These are phyloP conservation scores for Aspergillus mulundensis DNA, from an alignment of 495 filamentous ascomycete species.

Conservation along the genomic window DNA sequence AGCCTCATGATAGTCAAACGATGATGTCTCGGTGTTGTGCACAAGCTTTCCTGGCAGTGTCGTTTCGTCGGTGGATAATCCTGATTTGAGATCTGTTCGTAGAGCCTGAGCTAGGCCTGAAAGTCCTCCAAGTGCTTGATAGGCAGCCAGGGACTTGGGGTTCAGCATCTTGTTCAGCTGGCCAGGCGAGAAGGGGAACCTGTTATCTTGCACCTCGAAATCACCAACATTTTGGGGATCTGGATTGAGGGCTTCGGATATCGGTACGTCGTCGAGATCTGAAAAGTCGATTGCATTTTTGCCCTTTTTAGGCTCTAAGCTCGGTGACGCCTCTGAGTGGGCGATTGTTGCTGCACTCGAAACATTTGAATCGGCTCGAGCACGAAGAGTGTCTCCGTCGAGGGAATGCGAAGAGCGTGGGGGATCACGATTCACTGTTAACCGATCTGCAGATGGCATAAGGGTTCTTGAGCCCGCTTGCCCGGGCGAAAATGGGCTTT, in stretches of 20 bases:
- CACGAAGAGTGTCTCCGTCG: slow-evolving; percentile 48
- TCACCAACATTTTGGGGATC: slow-evolving; percentile 62
- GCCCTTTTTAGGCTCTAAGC: slow-evolving; percentile 22
- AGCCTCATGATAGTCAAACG: slow-evolving; percentile 16
- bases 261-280: slow-evolving; percentile 40
- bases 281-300: slow-evolving; percentile 14
- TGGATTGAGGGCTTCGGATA: slow-evolving; percentile 58
- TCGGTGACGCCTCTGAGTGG: slow-evolving; percentile 43
- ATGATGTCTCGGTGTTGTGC: slow-evolving; percentile 56
- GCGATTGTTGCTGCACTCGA: slow-evolving; percentile 38
- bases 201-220: slow-evolving; percentile 62
- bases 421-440: slow-evolving; percentile 28
- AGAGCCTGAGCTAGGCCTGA: slow-evolving; percentile 64
- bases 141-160: slow-evolving; percentile 70
- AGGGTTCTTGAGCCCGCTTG: slow-evolving; percentile 18
- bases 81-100: slow-evolving; percentile 58
- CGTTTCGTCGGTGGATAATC: slow-evolving; percentile 65
- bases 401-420: slow-evolving; percentile 40
- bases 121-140: slow-evolving; percentile 64
- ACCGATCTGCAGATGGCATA: slow-evolving; percentile 18
- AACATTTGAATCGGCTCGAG: slow-evolving; percentile 45
- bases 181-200: slow-evolving; percentile 67
- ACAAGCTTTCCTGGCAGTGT: slow-evolving; percentile 51
- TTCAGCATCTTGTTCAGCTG: slow-evolving; percentile 71
- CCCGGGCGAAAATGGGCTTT: slow-evolving; percentile 22